Percentiles rank a stretch among this genome's conserved stretches.
These are phyloP conservation scores for Phoma sp. DNA, from an alignment of 2,329 filamentous ascomycete species.

Conservation along the genomic window DNA sequence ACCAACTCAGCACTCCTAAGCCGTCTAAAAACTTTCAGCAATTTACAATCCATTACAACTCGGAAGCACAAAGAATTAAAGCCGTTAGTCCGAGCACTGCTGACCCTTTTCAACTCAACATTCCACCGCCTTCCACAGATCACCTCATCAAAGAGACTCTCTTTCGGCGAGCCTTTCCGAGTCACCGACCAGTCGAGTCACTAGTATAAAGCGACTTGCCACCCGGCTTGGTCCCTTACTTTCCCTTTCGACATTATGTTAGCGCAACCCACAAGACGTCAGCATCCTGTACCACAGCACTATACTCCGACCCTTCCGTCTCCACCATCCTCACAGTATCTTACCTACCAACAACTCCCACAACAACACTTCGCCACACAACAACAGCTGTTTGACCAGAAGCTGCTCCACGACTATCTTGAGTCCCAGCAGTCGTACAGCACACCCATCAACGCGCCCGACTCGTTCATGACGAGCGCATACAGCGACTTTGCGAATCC, in stretches of 20 bases:
- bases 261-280: constrained; percentile 48
- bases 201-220: constrained; percentile 50
- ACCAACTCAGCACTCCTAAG: constrained; percentile 29
- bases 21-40: constrained; percentile 43
- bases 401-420: constrained; percentile 49
- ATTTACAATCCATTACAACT: constrained; percentile 41
- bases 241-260: constrained; percentile 46
- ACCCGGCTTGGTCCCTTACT: constrained; percentile 44
- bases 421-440: constrained; percentile 43
- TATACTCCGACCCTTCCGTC: constrained; percentile 36
- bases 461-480: constrained; percentile 45
- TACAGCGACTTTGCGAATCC: constrained; percentile 46
- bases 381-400: constrained; percentile 42
- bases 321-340: constrained; percentile 39
- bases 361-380: constrained; percentile 34
- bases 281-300: constrained; percentile 40
- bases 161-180: constrained; percentile 29
- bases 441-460: constrained; percentile 25
- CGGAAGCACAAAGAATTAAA: constrained; percentile 26
- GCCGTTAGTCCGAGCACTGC: constrained; percentile 37
- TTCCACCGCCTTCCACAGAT: constrained; percentile 41
- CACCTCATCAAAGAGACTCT: constrained; percentile 41
- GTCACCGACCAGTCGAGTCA: constrained; percentile 37
- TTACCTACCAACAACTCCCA: constrained; percentile 38
- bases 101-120: constrained; percentile 26